Evolutionary conservation across 2,329 filamentous ascomycete genomes (phyloP), one percentile per base, ranked within the genome.

Genomic region (Penicillium italicum): DNA sequence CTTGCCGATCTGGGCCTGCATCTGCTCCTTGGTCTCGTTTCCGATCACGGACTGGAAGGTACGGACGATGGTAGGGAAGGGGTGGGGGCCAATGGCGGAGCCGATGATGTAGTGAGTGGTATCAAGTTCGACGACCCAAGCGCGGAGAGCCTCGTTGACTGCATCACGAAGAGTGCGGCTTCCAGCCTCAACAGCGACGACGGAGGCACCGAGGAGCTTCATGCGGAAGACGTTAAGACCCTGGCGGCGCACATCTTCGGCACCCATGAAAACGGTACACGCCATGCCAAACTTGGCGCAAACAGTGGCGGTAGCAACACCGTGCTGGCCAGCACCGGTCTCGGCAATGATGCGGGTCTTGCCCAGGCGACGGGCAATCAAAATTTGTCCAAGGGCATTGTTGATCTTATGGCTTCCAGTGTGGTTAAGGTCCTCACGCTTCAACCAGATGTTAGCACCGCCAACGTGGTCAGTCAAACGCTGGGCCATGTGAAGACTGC

Each of bases 381-480:
- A 83, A 46, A 97, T 86, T 75, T 99, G 94, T 2, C 94, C 94
- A 9, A 99, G 80, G 0, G 94, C 94, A 69, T 99, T 99, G 81
- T 99, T 99, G 81, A 99, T 97, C 83, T 99, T 99, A 82, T 99
- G 94, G 60, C 90, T 95, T 63, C 94, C 94, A 9, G 94, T 97
- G 74, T 99, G 94, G 77, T 97, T 97, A 54, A 97, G 80, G 72
- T 99, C 94, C 77, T 99, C 94, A 66, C 94, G 86, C 83, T 99
- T 99, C 64, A 99, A 79, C 88, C 93, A 99, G 78, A 99, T 96
- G 70, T 91, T 96, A 46, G 94, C 93, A 58, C 94, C 94, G 24
- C 91, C 91, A 45, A 90, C 91, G 68, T 93, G 80, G 70, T 95
- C 88, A 0, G 93, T 97, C 62, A 99, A 79, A 50, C 92, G 86